Evolutionary conservation across 768 basidiomycete genomes (phyloP).

Genomic region (Lanmaoa pseudosensibilis): DNA sequence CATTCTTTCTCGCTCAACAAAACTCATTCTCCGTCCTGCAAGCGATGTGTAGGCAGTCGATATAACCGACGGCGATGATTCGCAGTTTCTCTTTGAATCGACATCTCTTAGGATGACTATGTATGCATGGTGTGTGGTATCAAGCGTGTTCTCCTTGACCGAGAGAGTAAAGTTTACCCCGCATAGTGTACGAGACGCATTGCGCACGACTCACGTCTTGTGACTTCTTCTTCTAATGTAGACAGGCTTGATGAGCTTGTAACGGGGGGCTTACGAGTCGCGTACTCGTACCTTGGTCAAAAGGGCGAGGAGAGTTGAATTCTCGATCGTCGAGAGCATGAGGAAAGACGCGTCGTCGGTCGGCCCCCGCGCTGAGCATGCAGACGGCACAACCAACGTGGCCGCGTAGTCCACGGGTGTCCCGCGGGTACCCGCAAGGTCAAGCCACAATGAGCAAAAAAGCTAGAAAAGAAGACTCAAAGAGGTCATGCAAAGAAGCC

Average conservation of each 20-base stretch:
- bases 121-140: slow-evolving; percentile 79
- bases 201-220: slow-evolving; percentile 37
- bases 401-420: no score
- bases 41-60: slow-evolving; percentile 68
- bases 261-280: slow-evolving; percentile 61
- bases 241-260: slow-evolving; percentile 67
- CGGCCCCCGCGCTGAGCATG: no score
- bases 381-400: no score
- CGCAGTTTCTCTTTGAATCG: slow-evolving; percentile 44
- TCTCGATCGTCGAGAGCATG: no score
- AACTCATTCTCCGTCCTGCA: slow-evolving; percentile 80
- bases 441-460: no score
- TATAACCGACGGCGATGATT: slow-evolving; percentile 62
- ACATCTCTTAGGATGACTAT: slow-evolving; percentile 43
- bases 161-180: neutral
- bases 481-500: no score
- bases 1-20: slow-evolving; percentile 82
- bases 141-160: slow-evolving; percentile 37
- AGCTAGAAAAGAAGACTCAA: no score
- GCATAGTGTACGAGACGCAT: slow-evolving; percentile 64
- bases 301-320: no score
- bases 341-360: no score
- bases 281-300: no score
- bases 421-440: no score
- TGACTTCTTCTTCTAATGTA: slow-evolving; percentile 57